phyloP scores from a whole-genome alignment of 2,329 filamentous ascomycete species.

The Colletotrichum magnum region DNA sequence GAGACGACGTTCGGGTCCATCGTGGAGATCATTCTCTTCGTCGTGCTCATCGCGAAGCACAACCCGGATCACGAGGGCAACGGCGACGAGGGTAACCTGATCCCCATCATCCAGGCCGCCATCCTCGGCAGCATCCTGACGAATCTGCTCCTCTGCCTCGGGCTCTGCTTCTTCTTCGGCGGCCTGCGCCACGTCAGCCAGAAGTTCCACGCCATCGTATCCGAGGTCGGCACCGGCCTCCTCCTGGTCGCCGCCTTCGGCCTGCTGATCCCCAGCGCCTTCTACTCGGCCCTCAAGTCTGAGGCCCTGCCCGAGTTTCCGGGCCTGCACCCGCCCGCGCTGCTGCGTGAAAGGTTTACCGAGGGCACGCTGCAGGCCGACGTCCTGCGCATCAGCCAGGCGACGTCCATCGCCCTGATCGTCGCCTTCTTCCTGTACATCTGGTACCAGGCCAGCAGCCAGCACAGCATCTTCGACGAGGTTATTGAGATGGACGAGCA shows the following conservation, averaged over 20 bases:
- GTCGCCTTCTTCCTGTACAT: conserved; percentile 70
- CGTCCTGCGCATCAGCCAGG: conserved; percentile 72
- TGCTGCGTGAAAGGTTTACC: conserved; percentile 48
- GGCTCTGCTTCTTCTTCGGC: conserved; percentile 77
- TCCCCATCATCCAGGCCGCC: conserved; percentile 76
- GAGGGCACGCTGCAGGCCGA: conserved; percentile 57
- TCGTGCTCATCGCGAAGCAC: conserved; percentile 68
- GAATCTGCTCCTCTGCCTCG: conserved; percentile 77
- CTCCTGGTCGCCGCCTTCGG: conserved; percentile 70
- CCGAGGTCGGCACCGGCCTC: conserved; percentile 76
- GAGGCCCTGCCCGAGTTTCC: conserved; percentile 44
- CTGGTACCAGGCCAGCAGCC: conserved; percentile 74
- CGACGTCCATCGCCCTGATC: conserved; percentile 73
- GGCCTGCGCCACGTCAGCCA: conserved; percentile 72
- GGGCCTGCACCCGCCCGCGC: conserved; percentile 38
- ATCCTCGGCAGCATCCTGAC: conserved; percentile 79
- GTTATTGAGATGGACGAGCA: conserved; percentile 67
- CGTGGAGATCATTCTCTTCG: conserved; percentile 78
- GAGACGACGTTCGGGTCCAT: conserved; percentile 71
- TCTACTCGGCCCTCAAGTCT: conserved; percentile 53
- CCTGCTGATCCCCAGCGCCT: conserved; percentile 52
- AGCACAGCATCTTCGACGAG: conserved; percentile 73
- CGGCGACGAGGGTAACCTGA: conserved; percentile 54
- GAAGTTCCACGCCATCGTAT: conserved; percentile 75
- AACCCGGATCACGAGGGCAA: conserved; percentile 40